Evolutionary conservation across 2,329 filamentous ascomycete genomes (phyloP).

Genomic region (Rhinocladiella mackenziei): DNA sequence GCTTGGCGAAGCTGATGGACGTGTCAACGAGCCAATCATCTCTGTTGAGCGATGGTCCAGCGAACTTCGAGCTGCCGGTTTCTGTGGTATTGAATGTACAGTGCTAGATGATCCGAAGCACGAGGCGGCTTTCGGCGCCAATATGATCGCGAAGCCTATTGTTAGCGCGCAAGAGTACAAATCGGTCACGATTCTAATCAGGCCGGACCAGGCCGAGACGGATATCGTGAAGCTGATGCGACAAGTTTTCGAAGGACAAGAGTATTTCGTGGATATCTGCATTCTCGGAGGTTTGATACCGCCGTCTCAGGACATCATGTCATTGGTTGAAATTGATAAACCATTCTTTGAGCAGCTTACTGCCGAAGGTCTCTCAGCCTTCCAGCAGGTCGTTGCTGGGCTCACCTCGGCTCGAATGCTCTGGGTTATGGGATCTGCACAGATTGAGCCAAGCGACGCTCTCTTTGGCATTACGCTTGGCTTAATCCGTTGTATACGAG

Average conservation of each 20-base stretch:
- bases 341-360: slow-evolving; percentile 6
- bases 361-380: slow-evolving; percentile 1
- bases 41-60: slow-evolving; percentile 10
- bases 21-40: slow-evolving; percentile 9
- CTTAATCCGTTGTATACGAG: slow-evolving; percentile 4
- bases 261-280: not conserved
- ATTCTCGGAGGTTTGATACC: not conserved
- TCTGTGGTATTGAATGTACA: slow-evolving; percentile 11
- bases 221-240: not conserved
- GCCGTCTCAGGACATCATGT: slow-evolving; percentile 14
- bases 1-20: slow-evolving; percentile 24
- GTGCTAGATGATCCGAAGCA: not conserved
- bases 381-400: slow-evolving; percentile 3
- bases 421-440: slow-evolving; percentile 11
- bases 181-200: not conserved
- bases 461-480: slow-evolving; percentile 6
- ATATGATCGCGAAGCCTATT: slow-evolving; percentile 1
- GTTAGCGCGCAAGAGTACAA: not conserved
- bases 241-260: not conserved
- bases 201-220: not conserved
- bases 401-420: slow-evolving; percentile 5
- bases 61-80: slow-evolving; percentile 10
- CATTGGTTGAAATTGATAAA: slow-evolving; percentile 9
- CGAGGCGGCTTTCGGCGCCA: not conserved
- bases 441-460: slow-evolving; percentile 5